These are phyloP conservation scores for Citrullus amarus DNA, from an alignment of 306 rosid genomes.

Conservation along the genomic window DNA sequence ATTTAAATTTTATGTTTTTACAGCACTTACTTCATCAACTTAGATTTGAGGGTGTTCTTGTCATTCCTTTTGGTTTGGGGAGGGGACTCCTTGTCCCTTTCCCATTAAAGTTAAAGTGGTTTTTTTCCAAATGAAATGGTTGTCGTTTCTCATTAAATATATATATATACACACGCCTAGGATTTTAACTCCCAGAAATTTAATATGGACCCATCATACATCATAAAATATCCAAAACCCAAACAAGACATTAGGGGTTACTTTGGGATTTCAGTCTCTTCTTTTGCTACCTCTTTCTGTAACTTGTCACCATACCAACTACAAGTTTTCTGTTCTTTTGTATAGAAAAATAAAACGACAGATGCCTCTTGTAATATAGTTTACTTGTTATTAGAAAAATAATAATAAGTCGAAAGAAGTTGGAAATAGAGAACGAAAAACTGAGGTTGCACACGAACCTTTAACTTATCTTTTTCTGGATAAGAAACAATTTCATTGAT, in stretches of 20 bases:
- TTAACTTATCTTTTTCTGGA: slow-evolving; percentile 30
- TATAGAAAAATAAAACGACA: neutral
- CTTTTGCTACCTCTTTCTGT: neutral
- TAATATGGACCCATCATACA: neutral
- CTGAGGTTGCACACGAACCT: slow-evolving; percentile 37
- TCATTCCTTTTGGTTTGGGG: neutral
- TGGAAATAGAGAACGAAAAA: neutral
- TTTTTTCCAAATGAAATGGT: neutral
- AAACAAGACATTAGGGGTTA: neutral
- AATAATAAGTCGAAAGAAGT: neutral
- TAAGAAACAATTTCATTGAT: too few relatives aligned
- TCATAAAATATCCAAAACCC: neutral
- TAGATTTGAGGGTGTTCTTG: neutral
- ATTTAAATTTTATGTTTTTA: too few relatives aligned
- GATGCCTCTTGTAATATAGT: neutral
- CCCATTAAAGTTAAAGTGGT: neutral
- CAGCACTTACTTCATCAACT: neutral
- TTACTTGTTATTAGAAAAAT: neutral
- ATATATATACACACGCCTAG: too few relatives aligned
- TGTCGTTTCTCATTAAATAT: neutral
- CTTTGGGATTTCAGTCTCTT: neutral
- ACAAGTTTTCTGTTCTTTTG: neutral
- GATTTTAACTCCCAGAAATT: too few relatives aligned
- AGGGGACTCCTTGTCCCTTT: neutral
- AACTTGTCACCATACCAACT: neutral